Base-by-base conservation (phyloP, 495 filamentous ascomycete species). In the Penicillium waksmanii region DNA sequence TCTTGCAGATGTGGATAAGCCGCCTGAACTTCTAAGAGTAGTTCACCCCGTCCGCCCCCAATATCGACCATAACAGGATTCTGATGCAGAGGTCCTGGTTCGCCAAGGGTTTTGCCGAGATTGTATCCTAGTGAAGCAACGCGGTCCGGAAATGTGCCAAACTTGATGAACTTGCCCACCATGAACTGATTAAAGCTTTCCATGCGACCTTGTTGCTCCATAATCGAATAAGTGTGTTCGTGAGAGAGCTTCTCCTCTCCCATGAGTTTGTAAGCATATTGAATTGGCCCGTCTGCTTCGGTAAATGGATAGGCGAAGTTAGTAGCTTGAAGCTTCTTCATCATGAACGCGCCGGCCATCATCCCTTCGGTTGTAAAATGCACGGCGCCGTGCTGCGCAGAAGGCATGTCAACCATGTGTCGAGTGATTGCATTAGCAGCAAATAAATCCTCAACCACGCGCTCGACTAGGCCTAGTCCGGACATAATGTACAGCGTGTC, bases 41-140 rank as follows among this genome's bases (percentile, higher is more conserved):
- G 73, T 40, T 85, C 77, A 0, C 84, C 84, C 5, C 73, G 62
- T n/a, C 75, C 77, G 4, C 84, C 84, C 18, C 76, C 84, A 12
- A 85, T 78, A 65, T 87, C 85, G 2, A 87, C 82, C 36, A 86
- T 69, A 3, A 66, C 60, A 18, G 42, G 42, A 17, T 31, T 8
- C 27, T 31, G 27, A 8, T 31, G 4, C 27, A 0, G 15, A 3
- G 68, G 62, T 6, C 42, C 63, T 15, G 58, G 47, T n/a, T 43
- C 57, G 23, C 62, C 53, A 4, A 86, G 62, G 3, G 73, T 69
- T 1, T 63, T 55, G 5, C 71, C 60, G 8, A 70, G 38, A 46
- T 77, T 63, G 36, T 78, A 78, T 8, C 74, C 73, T 4, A 68
- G 38, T 0, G 49, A 36, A 10, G 63, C 43, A 35, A 68, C 56